Conservation (phyloP, 192 early-diverging fungal species). For the Borealophlyctis nickersoniae region DNA sequence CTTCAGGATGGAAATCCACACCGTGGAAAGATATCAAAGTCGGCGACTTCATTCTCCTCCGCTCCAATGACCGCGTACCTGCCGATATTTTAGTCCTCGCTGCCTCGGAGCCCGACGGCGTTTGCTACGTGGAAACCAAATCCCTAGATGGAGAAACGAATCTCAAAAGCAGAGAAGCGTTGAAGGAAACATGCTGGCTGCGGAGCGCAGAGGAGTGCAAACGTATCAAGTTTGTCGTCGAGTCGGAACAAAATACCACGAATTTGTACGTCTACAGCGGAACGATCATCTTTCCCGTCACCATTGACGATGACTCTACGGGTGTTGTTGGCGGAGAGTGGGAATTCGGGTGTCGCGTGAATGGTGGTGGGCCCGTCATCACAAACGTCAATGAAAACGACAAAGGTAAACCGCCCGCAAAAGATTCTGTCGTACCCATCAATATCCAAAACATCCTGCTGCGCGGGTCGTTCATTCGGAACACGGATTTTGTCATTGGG, state of each 20-base stretch:
- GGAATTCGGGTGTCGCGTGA: too few relatives aligned
- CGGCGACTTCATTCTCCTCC: conserved; percentile 83
- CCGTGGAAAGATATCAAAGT: conserved; percentile 79
- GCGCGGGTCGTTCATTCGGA: conserved; percentile 81
- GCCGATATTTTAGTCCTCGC: conserved; percentile 82
- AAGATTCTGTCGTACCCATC: conserved; percentile 43
- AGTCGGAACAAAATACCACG: conserved; percentile 41
- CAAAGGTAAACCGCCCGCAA: not conserved
- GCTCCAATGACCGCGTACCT: conserved; percentile 77
- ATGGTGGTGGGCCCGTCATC: not conserved
- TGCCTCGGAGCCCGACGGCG: conserved; percentile 68
- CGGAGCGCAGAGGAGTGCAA: conserved; percentile 70
- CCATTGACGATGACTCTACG: not conserved
- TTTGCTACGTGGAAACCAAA: conserved; percentile 90
- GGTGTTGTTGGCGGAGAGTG: not conserved
- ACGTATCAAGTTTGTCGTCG: conserved; percentile 25
- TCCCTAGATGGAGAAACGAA: conserved; percentile 98
- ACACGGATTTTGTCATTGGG: conserved; percentile 83
- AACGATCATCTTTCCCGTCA: conserved; percentile 47
- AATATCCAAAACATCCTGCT: conserved; percentile 78
- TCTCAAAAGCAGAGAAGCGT: conserved; percentile 72
- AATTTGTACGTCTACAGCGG: conserved; percentile 51
- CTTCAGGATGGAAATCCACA: conserved; percentile 51
- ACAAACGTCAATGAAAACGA: not conserved
- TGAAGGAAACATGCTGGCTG: conserved; percentile 66